Evolutionary conservation across 192 early-diverging fungal genomes (phyloP).

Genomic region (Helicostylum pulchrum): DNA sequence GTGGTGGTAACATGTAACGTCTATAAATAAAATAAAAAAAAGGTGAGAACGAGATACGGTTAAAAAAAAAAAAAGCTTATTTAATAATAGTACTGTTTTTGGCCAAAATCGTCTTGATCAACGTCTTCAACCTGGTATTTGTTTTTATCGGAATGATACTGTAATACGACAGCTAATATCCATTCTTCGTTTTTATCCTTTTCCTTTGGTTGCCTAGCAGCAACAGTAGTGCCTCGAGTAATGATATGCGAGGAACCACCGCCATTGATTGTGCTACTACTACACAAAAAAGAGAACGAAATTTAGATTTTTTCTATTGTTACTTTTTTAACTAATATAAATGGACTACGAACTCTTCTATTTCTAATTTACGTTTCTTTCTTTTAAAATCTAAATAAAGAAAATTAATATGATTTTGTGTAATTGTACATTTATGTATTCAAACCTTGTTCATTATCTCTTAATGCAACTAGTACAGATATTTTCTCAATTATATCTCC

Average conservation of each 20-base stretch:
- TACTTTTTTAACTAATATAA: background rate
- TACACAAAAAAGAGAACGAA: background rate
- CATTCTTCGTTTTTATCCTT: constrained; percentile 55
- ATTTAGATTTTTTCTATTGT: background rate
- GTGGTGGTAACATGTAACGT: constrained; percentile 41
- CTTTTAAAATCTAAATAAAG: constrained; percentile 25
- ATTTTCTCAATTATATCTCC: constrained; percentile 35
- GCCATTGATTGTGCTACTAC: background rate
- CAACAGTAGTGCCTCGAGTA: constrained; percentile 24
- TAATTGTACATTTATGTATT: background rate
- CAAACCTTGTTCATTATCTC: constrained; percentile 16
- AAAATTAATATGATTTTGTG: background rate
- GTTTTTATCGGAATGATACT: constrained; percentile 46
- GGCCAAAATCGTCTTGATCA: constrained; percentile 46
- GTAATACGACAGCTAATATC: constrained; percentile 49
- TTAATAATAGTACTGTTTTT: constrained; percentile 38
- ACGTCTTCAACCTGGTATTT: constrained; percentile 52
- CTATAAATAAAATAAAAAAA: constrained; percentile 22
- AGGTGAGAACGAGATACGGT: background rate
- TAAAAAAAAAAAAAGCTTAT: background rate
- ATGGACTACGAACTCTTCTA: constrained; percentile 6
- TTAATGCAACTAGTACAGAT: constrained; percentile 19
- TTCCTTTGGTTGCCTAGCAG: constrained; percentile 46
- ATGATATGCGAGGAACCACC: background rate
- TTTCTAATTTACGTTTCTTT: constrained; percentile 37